phyloP scores from a whole-genome alignment of 2,329 filamentous ascomycete species.

The Botrytis aclada region DNA sequence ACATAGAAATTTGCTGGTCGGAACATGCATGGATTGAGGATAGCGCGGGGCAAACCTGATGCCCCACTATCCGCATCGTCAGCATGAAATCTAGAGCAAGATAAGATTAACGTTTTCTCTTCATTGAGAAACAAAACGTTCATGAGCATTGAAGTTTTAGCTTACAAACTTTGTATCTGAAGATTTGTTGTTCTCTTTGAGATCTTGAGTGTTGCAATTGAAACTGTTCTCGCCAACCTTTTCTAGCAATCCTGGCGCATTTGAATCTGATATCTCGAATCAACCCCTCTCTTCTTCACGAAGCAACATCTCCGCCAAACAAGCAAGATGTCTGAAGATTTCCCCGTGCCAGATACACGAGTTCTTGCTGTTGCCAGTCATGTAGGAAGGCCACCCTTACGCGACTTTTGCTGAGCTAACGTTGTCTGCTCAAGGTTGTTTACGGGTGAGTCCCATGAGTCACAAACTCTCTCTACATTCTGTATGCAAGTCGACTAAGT shows the following conservation, averaged over 20 bases:
- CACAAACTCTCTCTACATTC: not conserved
- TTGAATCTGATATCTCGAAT: not conserved
- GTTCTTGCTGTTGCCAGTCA: constrained; percentile 92
- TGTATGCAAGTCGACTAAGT: constrained; percentile 23
- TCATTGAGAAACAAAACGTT: not conserved
- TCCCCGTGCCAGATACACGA: constrained; percentile 54
- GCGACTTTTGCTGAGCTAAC: constrained; percentile 27
- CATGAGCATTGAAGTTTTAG: not conserved
- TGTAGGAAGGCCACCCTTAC: constrained; percentile 57
- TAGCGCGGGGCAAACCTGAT: constrained; percentile 15
- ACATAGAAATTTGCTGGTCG: not conserved
- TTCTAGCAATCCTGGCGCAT: not conserved
- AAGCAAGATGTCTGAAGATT: constrained; percentile 32
- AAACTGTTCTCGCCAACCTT: not conserved
- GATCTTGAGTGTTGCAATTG: not conserved
- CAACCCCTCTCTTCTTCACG: not conserved
- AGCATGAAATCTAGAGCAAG: not conserved
- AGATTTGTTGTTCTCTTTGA: not conserved
- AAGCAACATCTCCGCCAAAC: not conserved
- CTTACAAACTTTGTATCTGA: not conserved
- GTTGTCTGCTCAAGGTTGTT: constrained; percentile 56
- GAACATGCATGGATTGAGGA: constrained; percentile 4
- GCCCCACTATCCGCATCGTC: constrained; percentile 11
- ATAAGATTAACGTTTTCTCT: constrained; percentile 6
- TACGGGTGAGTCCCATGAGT: constrained; percentile 59